Percentiles rank a stretch among this genome's conserved stretches.
Conservation (phyloP, 2,329 filamentous ascomycete species). For the Colletotrichum echinochloae region DNA sequence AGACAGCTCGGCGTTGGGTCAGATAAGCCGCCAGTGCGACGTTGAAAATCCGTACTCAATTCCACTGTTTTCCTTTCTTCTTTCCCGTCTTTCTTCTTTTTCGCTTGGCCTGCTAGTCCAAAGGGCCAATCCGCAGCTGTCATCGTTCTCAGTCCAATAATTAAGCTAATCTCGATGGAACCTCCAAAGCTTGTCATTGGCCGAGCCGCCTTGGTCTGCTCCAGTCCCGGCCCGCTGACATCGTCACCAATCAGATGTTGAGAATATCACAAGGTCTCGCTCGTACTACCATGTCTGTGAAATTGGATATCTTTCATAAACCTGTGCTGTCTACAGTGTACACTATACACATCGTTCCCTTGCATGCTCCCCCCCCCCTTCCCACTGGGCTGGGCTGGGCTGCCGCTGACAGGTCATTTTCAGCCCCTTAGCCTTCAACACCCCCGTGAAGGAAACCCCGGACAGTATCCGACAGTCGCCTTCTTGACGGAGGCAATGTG, state of each 20-base stretch:
- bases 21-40: neutral
- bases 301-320: conserved; percentile 21
- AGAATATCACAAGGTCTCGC: neutral
- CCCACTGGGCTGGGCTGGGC: neutral
- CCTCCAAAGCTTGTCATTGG: conserved; percentile 39
- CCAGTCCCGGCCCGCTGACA: neutral
- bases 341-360: neutral
- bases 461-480: neutral
- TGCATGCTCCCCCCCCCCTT: neutral
- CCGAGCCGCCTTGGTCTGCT: conserved; percentile 18
- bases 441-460: conserved; percentile 2
- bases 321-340: neutral
- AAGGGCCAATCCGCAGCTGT: conserved; percentile 14
- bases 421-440: conserved; percentile 8
- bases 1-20: neutral
- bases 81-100: neutral
- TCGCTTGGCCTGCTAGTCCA: conserved; percentile 20
- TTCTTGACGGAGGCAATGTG: conserved; percentile 1
- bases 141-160: conserved; percentile 22
- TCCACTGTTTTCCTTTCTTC: neutral
- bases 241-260: conserved; percentile 23
- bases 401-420: conserved; percentile 3
- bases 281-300: conserved; percentile 10
- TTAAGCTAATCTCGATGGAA: conserved; percentile 38
- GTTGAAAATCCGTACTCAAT: conserved; percentile 22